Base-by-base conservation (phyloP, 2,329 filamentous ascomycete species). In the Pseudocercospora pini-densiflorae region DNA sequence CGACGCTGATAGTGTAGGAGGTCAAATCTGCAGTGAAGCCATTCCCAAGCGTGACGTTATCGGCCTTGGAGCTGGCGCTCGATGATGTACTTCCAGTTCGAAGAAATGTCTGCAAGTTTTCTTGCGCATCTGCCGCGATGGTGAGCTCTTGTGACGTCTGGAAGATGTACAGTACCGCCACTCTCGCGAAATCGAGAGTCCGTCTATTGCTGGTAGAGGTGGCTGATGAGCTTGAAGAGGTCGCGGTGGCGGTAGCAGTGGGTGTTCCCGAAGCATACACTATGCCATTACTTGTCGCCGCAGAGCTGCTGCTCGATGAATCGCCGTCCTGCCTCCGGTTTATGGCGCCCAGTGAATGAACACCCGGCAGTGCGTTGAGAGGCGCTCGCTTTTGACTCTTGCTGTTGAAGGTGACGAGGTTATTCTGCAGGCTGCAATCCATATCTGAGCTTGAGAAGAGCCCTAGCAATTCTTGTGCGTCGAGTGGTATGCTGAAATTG, bases 351-450 rank as follows among this genome's bases (percentile, higher is more conserved):
- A 33, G 16, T 31, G 9, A 21, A 53, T 4, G 45, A 49, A 6
- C 14, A 51, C 3, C 29, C 40, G 23, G 21, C 12, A n/a, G 63
- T 49, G 19, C 67, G 40, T 43, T 63, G 16, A 65, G 29, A 12
- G 27, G 27, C 3, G 45, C 59, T 47, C 68, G 66, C 58, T 68
- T 71, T 71, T 75, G 49, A 75, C 76, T 67, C 40, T 72, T 64
- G 3, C 89, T 90, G 71, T 92, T 87, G 77, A 97, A 97, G 0
- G 92, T 93, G 16, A 98, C 90, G 3, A 99, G 84, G 0, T 93
- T 90, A 74, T 98, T 98, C 77, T 97, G 91, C 0, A 90, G 88
- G 8, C 88, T 88, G 78, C 95, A 99, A 62, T 91, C 93, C 16
- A 97, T 82, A 70, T 90, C 90, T 33, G 86, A 87, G 5, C 85